Conservation (phyloP, 768 basidiomycete species). For the Russula sp. region DNA sequence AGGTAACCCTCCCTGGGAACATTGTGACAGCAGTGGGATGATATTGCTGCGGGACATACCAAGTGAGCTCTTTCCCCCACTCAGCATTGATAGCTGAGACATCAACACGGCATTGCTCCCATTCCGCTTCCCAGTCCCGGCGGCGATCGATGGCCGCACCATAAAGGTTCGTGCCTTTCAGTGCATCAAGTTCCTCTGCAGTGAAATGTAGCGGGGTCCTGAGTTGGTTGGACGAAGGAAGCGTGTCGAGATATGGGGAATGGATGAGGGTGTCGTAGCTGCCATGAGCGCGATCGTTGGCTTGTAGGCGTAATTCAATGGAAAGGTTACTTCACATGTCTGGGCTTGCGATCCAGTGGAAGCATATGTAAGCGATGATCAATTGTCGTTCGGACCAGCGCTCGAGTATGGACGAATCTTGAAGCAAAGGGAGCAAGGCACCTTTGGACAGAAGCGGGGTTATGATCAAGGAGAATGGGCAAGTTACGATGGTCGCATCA, state of each 20-base stretch:
- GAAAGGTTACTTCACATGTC: conserved; percentile 31
- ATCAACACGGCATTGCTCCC: conserved; percentile 45
- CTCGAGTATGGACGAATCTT: conserved; percentile 26
- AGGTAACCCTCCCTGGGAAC: conserved; percentile 61
- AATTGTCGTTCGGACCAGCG: conserved; percentile 59
- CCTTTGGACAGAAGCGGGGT: conserved; percentile 44
- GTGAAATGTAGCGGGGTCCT: conserved; percentile 74
- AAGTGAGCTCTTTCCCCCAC: conserved; percentile 54
- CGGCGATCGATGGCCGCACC: conserved; percentile 68
- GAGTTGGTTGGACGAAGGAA: conserved; percentile 54
- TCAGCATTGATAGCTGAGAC: conserved; percentile 33
- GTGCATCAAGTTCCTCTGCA: conserved; percentile 49
- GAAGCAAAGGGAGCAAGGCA: conserved; percentile 41
- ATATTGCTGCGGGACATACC: conserved; percentile 42
- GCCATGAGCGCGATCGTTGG: conserved; percentile 10
- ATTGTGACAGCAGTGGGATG: not conserved
- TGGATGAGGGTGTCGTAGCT: conserved; percentile 33
- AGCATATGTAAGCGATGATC: conserved; percentile 57
- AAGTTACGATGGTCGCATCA: conserved; percentile 55
- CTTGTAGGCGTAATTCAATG: not conserved
- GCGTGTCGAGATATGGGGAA: conserved; percentile 56
- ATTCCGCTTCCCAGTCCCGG: conserved; percentile 57
- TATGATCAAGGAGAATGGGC: conserved; percentile 61
- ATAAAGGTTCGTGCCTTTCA: conserved; percentile 76
- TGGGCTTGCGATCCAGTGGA: conserved; percentile 51